These are phyloP conservation scores for Comarum palustre DNA, from an alignment of 306 rosid genomes.

Conservation along the genomic window DNA sequence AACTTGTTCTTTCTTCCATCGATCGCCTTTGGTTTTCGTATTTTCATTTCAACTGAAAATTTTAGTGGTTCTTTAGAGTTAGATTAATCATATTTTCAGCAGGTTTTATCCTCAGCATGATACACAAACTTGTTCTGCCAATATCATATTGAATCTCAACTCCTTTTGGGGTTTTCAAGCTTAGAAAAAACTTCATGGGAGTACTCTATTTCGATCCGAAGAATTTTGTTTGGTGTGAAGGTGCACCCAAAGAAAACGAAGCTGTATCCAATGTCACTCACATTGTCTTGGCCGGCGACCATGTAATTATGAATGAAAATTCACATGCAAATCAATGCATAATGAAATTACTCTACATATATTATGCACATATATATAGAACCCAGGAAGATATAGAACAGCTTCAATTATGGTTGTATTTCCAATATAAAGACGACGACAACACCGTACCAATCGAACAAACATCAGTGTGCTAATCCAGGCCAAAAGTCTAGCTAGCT, in stretches of 20 bases:
- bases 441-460: neutral
- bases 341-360: neutral
- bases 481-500: neutral
- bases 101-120: neutral
- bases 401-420: neutral
- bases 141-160: neutral
- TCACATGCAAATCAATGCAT: neutral
- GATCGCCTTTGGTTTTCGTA: neutral
- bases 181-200: slow-evolving; percentile 2
- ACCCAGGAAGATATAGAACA: neutral
- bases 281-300: neutral
- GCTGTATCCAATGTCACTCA: neutral
- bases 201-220: slow-evolving; percentile 1
- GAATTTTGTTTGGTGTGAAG: slow-evolving; percentile 13
- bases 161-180: slow-evolving; percentile 1
- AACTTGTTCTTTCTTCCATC: neutral
- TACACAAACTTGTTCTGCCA: slow-evolving; percentile 14
- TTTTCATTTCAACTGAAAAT: neutral
- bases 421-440: neutral
- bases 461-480: slow-evolving; percentile 7
- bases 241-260: slow-evolving; percentile 3
- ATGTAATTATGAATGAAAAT: neutral
- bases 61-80: neutral
- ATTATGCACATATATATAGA: neutral
- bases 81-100: neutral